Base-by-base conservation (phyloP, 306 rosid genomes). In the Citrullus mucosospermus region DNA sequence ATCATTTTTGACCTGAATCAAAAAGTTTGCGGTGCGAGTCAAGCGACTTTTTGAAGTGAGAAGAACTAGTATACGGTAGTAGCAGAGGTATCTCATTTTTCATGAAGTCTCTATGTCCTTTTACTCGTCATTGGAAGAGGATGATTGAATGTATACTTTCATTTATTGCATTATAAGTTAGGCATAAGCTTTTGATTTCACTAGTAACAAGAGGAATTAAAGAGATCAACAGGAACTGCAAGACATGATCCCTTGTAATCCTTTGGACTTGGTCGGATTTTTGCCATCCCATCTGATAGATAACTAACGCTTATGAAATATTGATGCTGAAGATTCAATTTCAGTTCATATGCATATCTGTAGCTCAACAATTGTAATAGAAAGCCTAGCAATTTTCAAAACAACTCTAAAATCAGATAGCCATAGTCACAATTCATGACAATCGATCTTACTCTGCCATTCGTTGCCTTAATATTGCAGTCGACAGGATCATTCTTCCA, bases 401-500 rank as follows among this genome's bases (percentile, higher is more conserved):
- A 65, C 38, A 20, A 65, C 18, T 20, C 14, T 65, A 34, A 65
- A 62, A 16, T 68, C 13, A 41, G 72, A 43, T 8, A 41, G 75
- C 12, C 30, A 71, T 3, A 14, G 9, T 9, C 28, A 28, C 3
- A 39, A 12, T 9, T 30, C 61, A 11, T 5, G 41, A 48, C 15
- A 14, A 62, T 75, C 77, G 70, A 69, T 79, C 70, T 38, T 36
- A 80, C 61, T 71, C 73, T 79, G 20, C 25, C 16, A 4, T 82
- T 28, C 44, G 6, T 6, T 10, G 8, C 20, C 34, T 63, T 82
- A 32, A 61, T 34, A 41, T 53, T 81, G 82, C 88, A 92, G 97
- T 92, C 92, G 1, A 89, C 93, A 1, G 92, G 93, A 61, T 90
- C 94, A 0, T 93, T 93, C 80, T 93, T 88, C 80, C 90, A 78